Conservation (phyloP, 164 flowering plant genomes). For the Nymphaea thermarum region DNA sequence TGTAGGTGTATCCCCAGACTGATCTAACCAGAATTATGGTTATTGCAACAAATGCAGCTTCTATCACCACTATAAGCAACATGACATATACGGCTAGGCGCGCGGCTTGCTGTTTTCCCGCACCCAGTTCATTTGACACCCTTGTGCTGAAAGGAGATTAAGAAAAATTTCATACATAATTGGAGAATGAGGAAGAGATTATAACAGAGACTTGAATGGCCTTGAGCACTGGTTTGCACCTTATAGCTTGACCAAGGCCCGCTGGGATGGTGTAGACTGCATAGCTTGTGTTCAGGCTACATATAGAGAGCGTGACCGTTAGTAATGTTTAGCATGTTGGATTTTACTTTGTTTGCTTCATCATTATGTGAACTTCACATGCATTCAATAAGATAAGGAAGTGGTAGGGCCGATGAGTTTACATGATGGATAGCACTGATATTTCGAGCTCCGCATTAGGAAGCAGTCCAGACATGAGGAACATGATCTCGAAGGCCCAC, state of each 20-base stretch:
- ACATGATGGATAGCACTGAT: conserved; percentile 58
- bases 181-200: neutral
- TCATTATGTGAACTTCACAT: no score
- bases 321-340: neutral
- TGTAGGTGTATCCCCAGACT: conserved; percentile 34
- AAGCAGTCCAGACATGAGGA: conserved; percentile 49
- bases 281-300: conserved; percentile 18
- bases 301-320: neutral
- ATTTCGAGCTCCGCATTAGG: conserved; percentile 55
- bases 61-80: conserved; percentile 14
- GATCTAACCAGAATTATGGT: conserved; percentile 11
- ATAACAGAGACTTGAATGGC: neutral
- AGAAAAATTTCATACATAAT: neutral
- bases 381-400: no score
- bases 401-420: neutral
- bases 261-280: conserved; percentile 16
- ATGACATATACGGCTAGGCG: conserved; percentile 25
- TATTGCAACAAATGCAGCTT: conserved; percentile 13
- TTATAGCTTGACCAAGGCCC: conserved; percentile 19
- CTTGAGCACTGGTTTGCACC: conserved; percentile 6
- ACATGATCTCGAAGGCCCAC: conserved; percentile 55
- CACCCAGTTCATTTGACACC: conserved; percentile 53
- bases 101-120: conserved; percentile 29
- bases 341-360: no score
- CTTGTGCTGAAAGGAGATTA: conserved; percentile 25